phyloP scores from a whole-genome alignment of 805 yeast genomes.

The Ogataea methanolica region DNA sequence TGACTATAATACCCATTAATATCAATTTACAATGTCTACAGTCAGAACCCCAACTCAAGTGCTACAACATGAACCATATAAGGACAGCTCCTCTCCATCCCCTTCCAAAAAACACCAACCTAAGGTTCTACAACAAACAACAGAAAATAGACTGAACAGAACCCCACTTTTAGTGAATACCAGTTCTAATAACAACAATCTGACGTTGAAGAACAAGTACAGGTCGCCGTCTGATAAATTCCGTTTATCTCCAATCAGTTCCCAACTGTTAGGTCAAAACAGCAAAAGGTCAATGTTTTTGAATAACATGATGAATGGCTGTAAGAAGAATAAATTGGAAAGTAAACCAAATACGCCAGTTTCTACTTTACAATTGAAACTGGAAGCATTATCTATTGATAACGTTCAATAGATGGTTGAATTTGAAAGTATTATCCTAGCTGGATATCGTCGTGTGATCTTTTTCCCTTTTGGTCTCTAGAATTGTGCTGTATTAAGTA shows the following conservation, averaged over 20 bases:
- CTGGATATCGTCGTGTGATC: neutral
- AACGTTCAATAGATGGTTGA: neutral
- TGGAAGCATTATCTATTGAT: constrained; percentile 11
- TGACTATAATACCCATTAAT: too few relatives aligned
- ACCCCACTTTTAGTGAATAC: constrained; percentile 1
- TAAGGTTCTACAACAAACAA: neutral
- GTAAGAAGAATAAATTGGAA: neutral
- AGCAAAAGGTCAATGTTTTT: constrained; percentile 8
- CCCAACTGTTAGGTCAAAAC: constrained; percentile 9
- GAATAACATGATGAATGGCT: constrained; percentile 2
- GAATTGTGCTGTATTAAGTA: neutral
- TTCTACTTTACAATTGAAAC: constrained; percentile 7
- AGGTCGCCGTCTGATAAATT: constrained; percentile 16
- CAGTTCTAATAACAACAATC: constrained; percentile 5
- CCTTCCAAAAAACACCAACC: neutral
- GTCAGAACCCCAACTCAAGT: neutral
- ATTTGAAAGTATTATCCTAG: neutral
- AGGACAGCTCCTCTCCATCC: neutral
- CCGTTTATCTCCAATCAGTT: constrained; percentile 15
- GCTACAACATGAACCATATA: neutral
- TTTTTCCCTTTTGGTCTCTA: neutral
- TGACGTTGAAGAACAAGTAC: constrained; percentile 3
- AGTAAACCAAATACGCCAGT: neutral
- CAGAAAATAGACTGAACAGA: neutral
- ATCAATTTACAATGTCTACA: too few relatives aligned